Base-by-base conservation (phyloP, 2,329 filamentous ascomycete species). In the Arachnopeziza araneosa region DNA sequence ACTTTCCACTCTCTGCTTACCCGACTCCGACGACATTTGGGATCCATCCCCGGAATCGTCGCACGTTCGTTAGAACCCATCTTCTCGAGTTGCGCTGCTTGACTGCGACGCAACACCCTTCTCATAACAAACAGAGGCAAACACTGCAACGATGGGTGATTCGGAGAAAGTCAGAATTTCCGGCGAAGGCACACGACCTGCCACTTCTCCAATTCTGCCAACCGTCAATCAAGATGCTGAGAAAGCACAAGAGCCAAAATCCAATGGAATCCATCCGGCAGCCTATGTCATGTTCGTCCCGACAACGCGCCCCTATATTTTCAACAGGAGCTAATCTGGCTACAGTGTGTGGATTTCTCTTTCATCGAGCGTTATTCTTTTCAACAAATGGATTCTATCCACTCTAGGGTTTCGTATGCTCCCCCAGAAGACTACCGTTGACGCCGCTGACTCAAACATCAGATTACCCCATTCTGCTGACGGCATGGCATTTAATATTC, bases 311-410 rank as follows among this genome's bases (percentile, higher is more conserved):
- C 19, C 7, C 17, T 23, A 60, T 55, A 48, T 56, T 55, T 44
- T 24, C n/a, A 24, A 44, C 24, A 4, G 58, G 23, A 56, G 60
- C 64, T 67, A 58, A 68, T 44, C 36, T 26, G 22, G 53, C 22
- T 36, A 30, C 75, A 96, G 93, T 70, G 81, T 87, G 68, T 99
- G 95, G 95, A 98, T 99, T 73, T 80, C 87, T 61, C 82, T 97
- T 75, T 96, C 91, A 72, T 96, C 92, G 51, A 91, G 89, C 70
- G 92, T 98, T 73, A 99, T 99, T 75, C 82, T 99, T 64, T 98
- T 97, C 88, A 98, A 99, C 87, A 99, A 99, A 85, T 96, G 91
- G 86, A 91, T 99, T 71, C 83, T 98, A 64, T 87, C 93, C 71
- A 93, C 88, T 49, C 83, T 88, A 64, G 83, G 90, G 65, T 97